A percentile compares a stretch with the other conserved stretches of the same genome.
These are phyloP conservation scores for Phaeolepiota aurea DNA, from an alignment of 768 basidiomycete genomes.

Conservation along the genomic window DNA sequence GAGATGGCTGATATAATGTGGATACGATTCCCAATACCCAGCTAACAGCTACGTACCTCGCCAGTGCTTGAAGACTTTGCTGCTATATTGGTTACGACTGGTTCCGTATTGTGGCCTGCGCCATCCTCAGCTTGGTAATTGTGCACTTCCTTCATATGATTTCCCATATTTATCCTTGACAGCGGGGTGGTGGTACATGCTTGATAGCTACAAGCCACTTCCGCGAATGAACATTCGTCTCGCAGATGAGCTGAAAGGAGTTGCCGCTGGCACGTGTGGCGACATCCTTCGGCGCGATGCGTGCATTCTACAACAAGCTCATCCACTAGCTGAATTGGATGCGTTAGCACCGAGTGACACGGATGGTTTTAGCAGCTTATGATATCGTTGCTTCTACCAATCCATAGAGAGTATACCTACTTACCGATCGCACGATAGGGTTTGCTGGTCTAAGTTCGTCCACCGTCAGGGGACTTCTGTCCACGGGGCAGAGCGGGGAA, in stretches of 20 bases:
- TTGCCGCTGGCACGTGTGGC: conserved; percentile 58
- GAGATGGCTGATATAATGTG: neutral
- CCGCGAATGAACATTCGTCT: conserved; percentile 50
- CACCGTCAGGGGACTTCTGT: conserved; percentile 57
- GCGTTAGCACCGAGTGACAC: conserved; percentile 6
- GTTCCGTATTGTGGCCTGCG: no score
- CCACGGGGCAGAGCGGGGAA: conserved; percentile 74
- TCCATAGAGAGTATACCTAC: conserved; percentile 15
- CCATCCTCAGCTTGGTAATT: conserved; percentile 1
- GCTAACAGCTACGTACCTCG: no score
- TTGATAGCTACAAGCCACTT: conserved; percentile 40
- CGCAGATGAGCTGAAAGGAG: conserved; percentile 53
- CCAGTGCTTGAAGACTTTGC: no score
- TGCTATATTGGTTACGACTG: no score
- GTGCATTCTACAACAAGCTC: conserved; percentile 73
- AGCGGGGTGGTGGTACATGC: conserved; percentile 37
- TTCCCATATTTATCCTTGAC: conserved; percentile 32
- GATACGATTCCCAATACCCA: no score
- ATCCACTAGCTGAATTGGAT: conserved; percentile 63
- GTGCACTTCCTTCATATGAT: conserved; percentile 16
- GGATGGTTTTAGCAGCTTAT: no score
- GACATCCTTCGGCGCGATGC: conserved; percentile 50
- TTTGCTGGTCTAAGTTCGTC: conserved; percentile 60
- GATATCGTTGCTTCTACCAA: neutral
- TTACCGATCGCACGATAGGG: conserved; percentile 67